Percentiles rank a stretch among this genome's conserved stretches.
These are phyloP conservation scores for Metschnikowia reukaufii DNA, from an alignment of 805 yeast genomes.

Conservation along the genomic window DNA sequence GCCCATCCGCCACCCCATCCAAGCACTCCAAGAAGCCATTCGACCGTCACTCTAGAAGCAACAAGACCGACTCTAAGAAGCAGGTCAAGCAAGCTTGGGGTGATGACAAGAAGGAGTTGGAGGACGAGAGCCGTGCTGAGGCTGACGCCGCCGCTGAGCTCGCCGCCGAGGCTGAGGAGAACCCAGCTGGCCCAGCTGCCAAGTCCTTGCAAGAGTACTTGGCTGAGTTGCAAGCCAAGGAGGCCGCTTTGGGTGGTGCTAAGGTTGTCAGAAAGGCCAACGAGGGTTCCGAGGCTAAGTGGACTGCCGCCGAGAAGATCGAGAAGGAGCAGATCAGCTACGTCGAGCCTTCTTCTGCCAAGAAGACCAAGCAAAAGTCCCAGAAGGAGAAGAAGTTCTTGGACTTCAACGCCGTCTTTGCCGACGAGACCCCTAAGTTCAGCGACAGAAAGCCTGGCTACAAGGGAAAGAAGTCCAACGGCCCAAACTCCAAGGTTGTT, in stretches of 20 bases:
- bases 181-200: constrained; percentile 50
- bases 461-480: constrained; percentile 28
- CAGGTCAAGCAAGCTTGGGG: constrained; percentile 88
- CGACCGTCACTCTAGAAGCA: constrained; percentile 87
- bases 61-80: constrained; percentile 82
- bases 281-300: constrained; percentile 56
- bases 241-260: constrained; percentile 38
- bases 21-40: constrained; percentile 57
- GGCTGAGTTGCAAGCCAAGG: constrained; percentile 57
- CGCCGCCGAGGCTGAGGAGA: constrained; percentile 40
- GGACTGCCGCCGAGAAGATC: constrained; percentile 58
- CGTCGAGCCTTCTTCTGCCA: constrained; percentile 59
- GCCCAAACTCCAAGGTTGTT: constrained; percentile 28
- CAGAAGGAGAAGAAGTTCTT: constrained; percentile 78
- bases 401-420: constrained; percentile 71
- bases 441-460: constrained; percentile 20
- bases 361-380: constrained; percentile 70
- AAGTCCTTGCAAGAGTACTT: constrained; percentile 87
- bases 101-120: constrained; percentile 67
- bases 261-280: constrained; percentile 50
- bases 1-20: constrained; percentile 51
- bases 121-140: constrained; percentile 55
- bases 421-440: constrained; percentile 47
- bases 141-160: constrained; percentile 44
- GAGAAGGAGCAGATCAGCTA: constrained; percentile 57